Percentiles rank a stretch among this genome's conserved stretches.
phyloP scores from a whole-genome alignment of 2,329 filamentous ascomycete genomes.

The Sporothrix inflata region DNA sequence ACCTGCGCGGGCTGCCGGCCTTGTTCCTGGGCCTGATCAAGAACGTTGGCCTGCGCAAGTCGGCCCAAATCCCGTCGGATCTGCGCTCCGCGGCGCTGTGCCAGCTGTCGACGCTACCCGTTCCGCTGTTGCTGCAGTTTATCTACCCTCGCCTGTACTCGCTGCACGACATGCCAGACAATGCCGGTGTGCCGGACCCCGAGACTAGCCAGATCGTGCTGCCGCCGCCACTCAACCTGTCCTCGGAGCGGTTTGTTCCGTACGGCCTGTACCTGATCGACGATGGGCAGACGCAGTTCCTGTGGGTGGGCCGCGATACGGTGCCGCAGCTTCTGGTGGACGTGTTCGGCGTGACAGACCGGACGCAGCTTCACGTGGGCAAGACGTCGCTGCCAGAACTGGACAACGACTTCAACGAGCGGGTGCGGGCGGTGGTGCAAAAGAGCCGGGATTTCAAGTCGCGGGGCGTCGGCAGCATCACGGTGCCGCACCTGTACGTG shows the following conservation, averaged over 20 bases:
- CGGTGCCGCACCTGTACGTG: conserved; percentile 89
- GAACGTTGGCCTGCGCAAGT: conserved; percentile 91
- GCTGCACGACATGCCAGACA: conserved; percentile 94
- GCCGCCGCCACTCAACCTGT: conserved; percentile 81
- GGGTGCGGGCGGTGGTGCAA: conserved; percentile 83
- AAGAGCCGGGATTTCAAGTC: conserved; percentile 89
- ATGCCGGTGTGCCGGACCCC: conserved; percentile 81
- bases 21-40: conserved; percentile 95
- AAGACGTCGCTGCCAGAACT: conserved; percentile 85
- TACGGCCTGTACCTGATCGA: conserved; percentile 96
- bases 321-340: conserved; percentile 86
- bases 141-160: conserved; percentile 87
- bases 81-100: conserved; percentile 91
- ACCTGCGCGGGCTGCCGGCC: conserved; percentile 83
- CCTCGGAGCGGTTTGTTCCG: conserved; percentile 82
- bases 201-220: conserved; percentile 87
- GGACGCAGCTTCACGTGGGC: conserved; percentile 83
- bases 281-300: conserved; percentile 94
- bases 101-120: conserved; percentile 87
- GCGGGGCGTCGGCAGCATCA: conserved; percentile 88
- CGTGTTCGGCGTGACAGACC: conserved; percentile 86
- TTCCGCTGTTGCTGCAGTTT: conserved; percentile 89
- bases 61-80: conserved; percentile 90
- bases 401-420: conserved; percentile 96
- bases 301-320: conserved; percentile 93